Evolutionary conservation across 805 yeast species (phyloP), one percentile per base, ranked within the genome.

Genomic region (Hanseniaspora thailandica): DNA sequence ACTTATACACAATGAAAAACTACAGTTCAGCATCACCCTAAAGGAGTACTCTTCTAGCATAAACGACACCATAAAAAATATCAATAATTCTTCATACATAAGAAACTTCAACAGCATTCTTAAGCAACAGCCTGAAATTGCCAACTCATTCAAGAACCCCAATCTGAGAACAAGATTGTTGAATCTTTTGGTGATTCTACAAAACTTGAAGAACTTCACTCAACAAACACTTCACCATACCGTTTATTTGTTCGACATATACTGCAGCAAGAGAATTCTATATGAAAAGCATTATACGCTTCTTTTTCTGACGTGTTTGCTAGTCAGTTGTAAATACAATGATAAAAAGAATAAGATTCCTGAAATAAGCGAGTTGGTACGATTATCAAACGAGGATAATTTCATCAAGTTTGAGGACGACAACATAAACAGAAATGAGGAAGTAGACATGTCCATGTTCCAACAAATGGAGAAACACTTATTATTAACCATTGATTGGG

Each of bases 91-190:
- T 39, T 52, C 39, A 12, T 30, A 12, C 35, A 60, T 56, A 68
- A 75, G 65, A 64, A 50, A 50, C 15, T 50, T 50, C 30, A 35
- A 79, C 57, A 59, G 76, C 63, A 77, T 86, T 77, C 83, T 87
- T 58, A 87, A 81, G 57, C 76, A 81, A 55, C 97, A 89, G 66
- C 96, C 96, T 2, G 94, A 87, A 63, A 74, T 89, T 47, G 78
- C 80, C 49, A 31, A 34, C 5, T 53, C 55, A 1, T 53, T 39
- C 19, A 47, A 34, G 10, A 44, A 47, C 23, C 81, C 89, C 80
- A 73, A 73, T 53, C 84, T 87, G 78, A 76, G 97, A 60, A 81
- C 85, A 13, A 82, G 78, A 61, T 71, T 88, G 48, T 74, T 89
- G 40, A 94, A 87, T 61, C 86, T 87, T 59, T 68, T 87, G 41